Conservation (phyloP, 768 basidiomycete genomes). For the Russula sp. region DNA sequence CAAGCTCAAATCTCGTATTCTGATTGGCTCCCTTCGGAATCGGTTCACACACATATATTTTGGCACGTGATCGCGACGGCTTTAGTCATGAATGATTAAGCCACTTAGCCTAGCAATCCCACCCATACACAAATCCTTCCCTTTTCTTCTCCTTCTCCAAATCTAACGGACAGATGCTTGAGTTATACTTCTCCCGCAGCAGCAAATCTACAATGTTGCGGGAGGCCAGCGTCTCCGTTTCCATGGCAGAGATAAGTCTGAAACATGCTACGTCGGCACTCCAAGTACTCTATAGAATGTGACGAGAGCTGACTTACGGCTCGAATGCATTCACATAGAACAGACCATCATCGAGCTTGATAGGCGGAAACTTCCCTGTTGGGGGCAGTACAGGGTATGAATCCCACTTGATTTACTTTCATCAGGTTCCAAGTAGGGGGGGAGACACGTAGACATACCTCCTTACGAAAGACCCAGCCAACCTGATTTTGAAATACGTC, state of each 20-base stretch:
- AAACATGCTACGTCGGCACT: background rate
- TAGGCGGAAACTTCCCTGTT: slow-evolving; percentile 61
- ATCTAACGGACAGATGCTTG: slow-evolving; percentile 51
- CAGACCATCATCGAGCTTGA: slow-evolving; percentile 69
- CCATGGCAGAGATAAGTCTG: slow-evolving; percentile 89
- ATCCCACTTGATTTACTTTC: slow-evolving; percentile 53
- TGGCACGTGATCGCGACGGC: slow-evolving; percentile 2
- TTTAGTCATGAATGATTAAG: background rate
- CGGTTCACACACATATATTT: slow-evolving; percentile 6
- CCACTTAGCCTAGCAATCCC: background rate
- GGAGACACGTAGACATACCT: slow-evolving; percentile 36
- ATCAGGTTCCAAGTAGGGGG: slow-evolving; percentile 13
- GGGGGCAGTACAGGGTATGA: slow-evolving; percentile 73
- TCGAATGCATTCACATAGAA: slow-evolving; percentile 94
- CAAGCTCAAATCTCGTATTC: background rate
- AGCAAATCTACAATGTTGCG: slow-evolving; percentile 80
- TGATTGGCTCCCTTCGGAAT: slow-evolving; percentile 17
- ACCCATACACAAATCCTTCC: slow-evolving; percentile 3
- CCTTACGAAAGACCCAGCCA: slow-evolving; percentile 79
- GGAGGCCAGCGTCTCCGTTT: slow-evolving; percentile 80
- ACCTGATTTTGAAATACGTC: slow-evolving; percentile 59
- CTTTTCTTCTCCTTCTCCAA: background rate
- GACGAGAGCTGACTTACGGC: slow-evolving; percentile 46
- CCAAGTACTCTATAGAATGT: background rate
- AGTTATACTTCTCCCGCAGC: slow-evolving; percentile 63